These are phyloP conservation scores for Stagonosporopsis chrysanthemi DNA, from an alignment of 2,329 filamentous ascomycete species.

Conservation along the genomic window DNA sequence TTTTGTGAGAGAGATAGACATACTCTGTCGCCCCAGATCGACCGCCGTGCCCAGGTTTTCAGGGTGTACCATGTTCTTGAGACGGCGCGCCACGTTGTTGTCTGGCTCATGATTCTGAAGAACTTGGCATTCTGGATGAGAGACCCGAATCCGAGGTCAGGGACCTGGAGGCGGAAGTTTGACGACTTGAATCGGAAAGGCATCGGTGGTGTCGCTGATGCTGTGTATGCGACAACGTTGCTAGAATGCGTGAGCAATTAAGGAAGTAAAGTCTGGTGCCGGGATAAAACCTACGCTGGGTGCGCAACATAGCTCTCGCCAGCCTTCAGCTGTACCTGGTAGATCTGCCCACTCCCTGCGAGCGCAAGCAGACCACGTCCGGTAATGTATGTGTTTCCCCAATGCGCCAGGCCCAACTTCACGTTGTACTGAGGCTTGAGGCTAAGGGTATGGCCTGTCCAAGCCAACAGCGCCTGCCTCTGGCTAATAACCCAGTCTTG, in stretches of 20 bases:
- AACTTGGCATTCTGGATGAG: constrained; percentile 76
- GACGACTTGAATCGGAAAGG: constrained; percentile 89
- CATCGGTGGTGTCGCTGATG: constrained; percentile 74
- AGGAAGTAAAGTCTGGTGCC: neutral
- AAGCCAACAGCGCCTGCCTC: constrained; percentile 87
- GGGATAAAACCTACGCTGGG: constrained; percentile 57
- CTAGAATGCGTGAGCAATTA: constrained; percentile 50
- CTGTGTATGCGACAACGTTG: constrained; percentile 89
- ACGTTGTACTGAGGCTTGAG: constrained; percentile 78
- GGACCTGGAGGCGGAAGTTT: constrained; percentile 77
- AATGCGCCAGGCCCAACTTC: constrained; percentile 80
- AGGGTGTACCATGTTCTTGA: constrained; percentile 71
- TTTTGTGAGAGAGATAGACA: constrained; percentile 32
- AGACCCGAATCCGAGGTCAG: constrained; percentile 67
- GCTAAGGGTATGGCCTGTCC: constrained; percentile 88
- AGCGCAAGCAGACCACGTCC: constrained; percentile 87
- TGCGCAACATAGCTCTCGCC: constrained; percentile 93
- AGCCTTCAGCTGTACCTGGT: constrained; percentile 79
- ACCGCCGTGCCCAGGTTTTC: constrained; percentile 78
- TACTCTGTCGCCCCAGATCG: constrained; percentile 90
- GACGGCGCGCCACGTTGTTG: constrained; percentile 74
- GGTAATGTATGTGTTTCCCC: constrained; percentile 89
- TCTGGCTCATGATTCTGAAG: constrained; percentile 74
- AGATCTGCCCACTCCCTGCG: constrained; percentile 86
- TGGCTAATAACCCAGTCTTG: constrained; percentile 95